Conservation (phyloP, 2,329 filamentous ascomycete species). For the Fusarium sp. region DNA sequence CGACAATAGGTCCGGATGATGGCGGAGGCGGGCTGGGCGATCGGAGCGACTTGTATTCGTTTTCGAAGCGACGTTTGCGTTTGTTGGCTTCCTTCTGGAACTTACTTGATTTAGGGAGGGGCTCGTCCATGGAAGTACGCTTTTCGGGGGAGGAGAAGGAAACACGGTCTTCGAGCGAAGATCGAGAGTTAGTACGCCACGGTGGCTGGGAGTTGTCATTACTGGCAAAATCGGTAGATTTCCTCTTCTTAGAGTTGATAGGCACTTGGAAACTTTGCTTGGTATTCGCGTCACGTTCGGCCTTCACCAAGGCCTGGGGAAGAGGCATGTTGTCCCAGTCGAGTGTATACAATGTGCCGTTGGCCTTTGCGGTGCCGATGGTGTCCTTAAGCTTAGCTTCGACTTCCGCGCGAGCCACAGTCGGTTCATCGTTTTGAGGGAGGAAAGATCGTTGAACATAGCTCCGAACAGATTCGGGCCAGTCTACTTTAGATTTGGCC, state of each 20-base stretch:
- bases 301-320: conserved; percentile 84
- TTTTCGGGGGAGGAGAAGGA: conserved; percentile 65
- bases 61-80: conserved; percentile 87
- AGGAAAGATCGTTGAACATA: conserved; percentile 94
- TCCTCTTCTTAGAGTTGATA: conserved; percentile 77
- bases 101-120: conserved; percentile 77
- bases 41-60: conserved; percentile 67
- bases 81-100: conserved; percentile 91
- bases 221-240: conserved; percentile 74
- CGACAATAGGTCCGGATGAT: conserved; percentile 79
- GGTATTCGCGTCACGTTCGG: conserved; percentile 69
- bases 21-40: conserved; percentile 68
- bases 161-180: conserved; percentile 78
- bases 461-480: conserved; percentile 82
- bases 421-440: conserved; percentile 72
- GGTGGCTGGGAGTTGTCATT: conserved; percentile 69
- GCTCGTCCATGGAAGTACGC: conserved; percentile 58
- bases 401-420: conserved; percentile 75
- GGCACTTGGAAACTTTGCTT: conserved; percentile 49
- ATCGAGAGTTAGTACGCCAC: conserved; percentile 76
- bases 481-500: conserved; percentile 74
- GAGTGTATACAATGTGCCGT: conserved; percentile 74
- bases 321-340: conserved; percentile 88
- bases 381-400: conserved; percentile 85
- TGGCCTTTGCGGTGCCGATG: conserved; percentile 84